A percentile compares a stretch with the other conserved stretches of the same genome.
Evolutionary conservation across 2,329 filamentous ascomycete species (phyloP).

Genomic region (Curvularia sp.): DNA sequence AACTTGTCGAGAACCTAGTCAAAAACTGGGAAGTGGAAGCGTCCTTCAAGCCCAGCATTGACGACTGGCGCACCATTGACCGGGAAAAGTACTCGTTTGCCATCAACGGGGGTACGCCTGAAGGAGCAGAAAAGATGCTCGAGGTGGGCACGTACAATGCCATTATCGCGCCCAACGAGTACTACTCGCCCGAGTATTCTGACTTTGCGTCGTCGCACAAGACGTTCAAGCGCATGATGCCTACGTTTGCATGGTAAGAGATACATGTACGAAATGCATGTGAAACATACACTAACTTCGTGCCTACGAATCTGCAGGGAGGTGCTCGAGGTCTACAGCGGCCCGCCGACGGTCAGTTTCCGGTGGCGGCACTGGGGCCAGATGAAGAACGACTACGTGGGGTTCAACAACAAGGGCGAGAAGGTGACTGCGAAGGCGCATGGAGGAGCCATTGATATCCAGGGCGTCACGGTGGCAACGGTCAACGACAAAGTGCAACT

Average conservation of each 20-base stretch:
- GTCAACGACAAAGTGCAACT: slow-evolving; percentile 68
- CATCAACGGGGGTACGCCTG: slow-evolving; percentile 66
- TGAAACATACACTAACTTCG: too few species aligned
- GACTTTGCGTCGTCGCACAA: slow-evolving; percentile 72
- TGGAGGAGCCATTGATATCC: slow-evolving; percentile 66
- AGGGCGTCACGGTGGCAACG: slow-evolving; percentile 67
- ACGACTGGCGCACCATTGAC: slow-evolving; percentile 72
- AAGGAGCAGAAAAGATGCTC: slow-evolving; percentile 69
- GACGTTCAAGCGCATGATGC: slow-evolving; percentile 77
- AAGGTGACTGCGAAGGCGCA: slow-evolving; percentile 69
- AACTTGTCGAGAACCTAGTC: slow-evolving; percentile 71
- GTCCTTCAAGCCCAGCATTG: slow-evolving; percentile 67
- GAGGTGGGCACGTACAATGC: slow-evolving; percentile 73
- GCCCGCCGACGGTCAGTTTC: slow-evolving; percentile 67
- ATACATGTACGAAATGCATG: too few species aligned
- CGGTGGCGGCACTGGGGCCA: slow-evolving; percentile 72
- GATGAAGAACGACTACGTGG: slow-evolving; percentile 72
- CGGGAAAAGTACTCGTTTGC: slow-evolving; percentile 66
- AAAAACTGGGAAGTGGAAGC: slow-evolving; percentile 78
- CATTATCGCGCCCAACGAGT: slow-evolving; percentile 68
- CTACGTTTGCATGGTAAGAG: slow-evolving; percentile 65
- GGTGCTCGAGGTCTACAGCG: slow-evolving; percentile 71
- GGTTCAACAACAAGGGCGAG: slow-evolving; percentile 67
- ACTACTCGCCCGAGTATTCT: slow-evolving; percentile 67
- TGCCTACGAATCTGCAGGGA: slow-evolving; percentile 51